Conservation (phyloP, 208 protist genomes). For the Acanthamoeba lenticulata region DNA sequence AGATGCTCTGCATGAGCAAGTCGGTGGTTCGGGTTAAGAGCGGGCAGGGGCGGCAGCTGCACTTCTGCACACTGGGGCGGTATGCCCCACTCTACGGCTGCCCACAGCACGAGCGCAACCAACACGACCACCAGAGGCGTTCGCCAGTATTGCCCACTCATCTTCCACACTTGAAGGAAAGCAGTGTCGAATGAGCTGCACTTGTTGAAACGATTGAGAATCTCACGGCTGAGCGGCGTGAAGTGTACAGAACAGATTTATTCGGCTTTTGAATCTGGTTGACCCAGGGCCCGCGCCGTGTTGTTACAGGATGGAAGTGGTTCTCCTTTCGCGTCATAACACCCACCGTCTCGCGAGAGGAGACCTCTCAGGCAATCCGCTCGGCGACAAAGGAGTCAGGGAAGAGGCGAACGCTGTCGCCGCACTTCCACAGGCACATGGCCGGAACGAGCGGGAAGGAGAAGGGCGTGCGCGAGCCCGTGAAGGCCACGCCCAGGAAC, state of each 20-base stretch:
- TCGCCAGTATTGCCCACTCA: background rate
- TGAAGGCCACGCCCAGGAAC: slow-evolving; percentile 50
- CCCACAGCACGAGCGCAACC: background rate
- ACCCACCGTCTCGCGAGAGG: background rate
- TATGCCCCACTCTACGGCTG: background rate
- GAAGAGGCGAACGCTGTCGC: background rate
- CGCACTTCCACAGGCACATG: slow-evolving; percentile 11
- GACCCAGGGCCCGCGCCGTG: too few species aligned
- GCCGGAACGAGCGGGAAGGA: slow-evolving; percentile 9
- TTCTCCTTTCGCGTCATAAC: background rate
- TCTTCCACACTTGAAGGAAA: background rate
- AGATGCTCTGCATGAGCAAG: background rate
- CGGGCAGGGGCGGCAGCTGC: background rate
- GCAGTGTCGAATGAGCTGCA: too few species aligned
- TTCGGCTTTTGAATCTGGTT: too few species aligned
- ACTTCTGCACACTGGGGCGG: background rate
- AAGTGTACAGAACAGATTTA: too few species aligned
- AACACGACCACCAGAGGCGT: background rate
- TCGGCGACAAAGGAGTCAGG: slow-evolving; percentile 37
- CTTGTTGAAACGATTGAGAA: too few species aligned
- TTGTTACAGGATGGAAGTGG: too few species aligned
- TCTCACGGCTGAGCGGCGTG: too few species aligned
- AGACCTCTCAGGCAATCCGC: background rate
- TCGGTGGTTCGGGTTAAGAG: background rate
- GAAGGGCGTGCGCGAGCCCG: background rate